A percentile compares a stretch with the other conserved stretches of the same genome.
phyloP scores from a whole-genome alignment of 345 rosid species.

The Dipteronia sinensis region DNA sequence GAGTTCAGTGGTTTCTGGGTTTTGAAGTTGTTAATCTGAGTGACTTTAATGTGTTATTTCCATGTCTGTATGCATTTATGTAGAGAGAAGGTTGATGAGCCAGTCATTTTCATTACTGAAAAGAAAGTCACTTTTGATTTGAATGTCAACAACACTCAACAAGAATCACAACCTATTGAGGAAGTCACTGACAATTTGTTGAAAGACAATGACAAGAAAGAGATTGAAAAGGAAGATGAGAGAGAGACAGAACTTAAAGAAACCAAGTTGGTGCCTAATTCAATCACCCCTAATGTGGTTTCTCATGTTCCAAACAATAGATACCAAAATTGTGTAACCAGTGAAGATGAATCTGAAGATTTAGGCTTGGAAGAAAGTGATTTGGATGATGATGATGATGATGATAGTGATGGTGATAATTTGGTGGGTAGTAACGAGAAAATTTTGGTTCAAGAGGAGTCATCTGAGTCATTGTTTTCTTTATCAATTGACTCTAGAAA shows the following conservation, averaged over 20 bases:
- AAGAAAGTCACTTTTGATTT: constrained; percentile 58
- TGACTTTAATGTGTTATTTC: background rate
- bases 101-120: constrained; percentile 20
- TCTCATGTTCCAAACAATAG: constrained; percentile 29
- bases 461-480: constrained; percentile 70
- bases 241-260: constrained; percentile 20
- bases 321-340: constrained; percentile 28
- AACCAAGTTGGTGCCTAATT: constrained; percentile 19
- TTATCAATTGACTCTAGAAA: constrained; percentile 59
- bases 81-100: constrained; percentile 35
- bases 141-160: constrained; percentile 27
- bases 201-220: constrained; percentile 1
- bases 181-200: constrained; percentile 22
- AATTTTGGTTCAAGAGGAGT: constrained; percentile 41
- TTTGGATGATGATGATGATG: constrained; percentile 11
- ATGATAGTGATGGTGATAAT: constrained; percentile 6
- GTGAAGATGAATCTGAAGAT: constrained; percentile 30
- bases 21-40: background rate
- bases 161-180: constrained; percentile 24
- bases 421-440: constrained; percentile 3
- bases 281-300: constrained; percentile 3
- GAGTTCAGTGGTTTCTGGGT: background rate
- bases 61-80: background rate
- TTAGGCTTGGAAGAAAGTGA: constrained; percentile 15
- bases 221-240: constrained; percentile 20